phyloP scores from a whole-genome alignment of 169 alveolate species.

The Sarcocystis neurona region DNA sequence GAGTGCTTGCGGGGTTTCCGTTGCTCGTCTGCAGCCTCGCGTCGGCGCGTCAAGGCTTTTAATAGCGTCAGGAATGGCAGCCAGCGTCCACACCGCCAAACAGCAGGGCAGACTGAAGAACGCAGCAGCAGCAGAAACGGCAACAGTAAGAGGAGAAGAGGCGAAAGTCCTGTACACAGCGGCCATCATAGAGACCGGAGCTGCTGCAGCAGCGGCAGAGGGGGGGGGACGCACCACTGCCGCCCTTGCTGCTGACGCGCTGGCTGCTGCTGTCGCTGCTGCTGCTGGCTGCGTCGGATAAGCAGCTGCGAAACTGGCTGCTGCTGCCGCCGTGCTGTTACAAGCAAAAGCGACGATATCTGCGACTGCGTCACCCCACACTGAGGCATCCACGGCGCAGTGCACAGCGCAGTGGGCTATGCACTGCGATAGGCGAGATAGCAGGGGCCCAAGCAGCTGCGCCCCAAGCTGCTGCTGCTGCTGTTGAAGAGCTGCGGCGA shows the following conservation, averaged over 20 bases:
- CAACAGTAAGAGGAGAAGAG: too few species aligned
- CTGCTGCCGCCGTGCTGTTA: too few species aligned
- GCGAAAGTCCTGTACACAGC: too few species aligned
- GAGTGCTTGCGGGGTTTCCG: conserved; percentile 20
- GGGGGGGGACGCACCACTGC: conserved; percentile 10
- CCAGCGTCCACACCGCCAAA: conserved; percentile 1
- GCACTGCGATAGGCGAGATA: conserved; percentile 26
- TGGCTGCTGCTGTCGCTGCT: conserved; percentile 22
- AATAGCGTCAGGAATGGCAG: conserved; percentile 24
- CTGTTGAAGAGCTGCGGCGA: conserved; percentile 27
- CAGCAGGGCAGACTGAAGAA: conserved; percentile 25
- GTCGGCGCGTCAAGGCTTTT: conserved; percentile 31
- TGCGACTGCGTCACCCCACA: conserved; percentile 1
- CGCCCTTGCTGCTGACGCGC: background rate
- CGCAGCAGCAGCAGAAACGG: too few species aligned
- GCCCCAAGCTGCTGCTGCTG: background rate
- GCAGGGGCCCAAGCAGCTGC: background rate
- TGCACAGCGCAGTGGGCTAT: conserved; percentile 18
- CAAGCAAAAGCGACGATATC: conserved; percentile 5
- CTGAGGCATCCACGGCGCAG: background rate
- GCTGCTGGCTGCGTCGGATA: too few species aligned
- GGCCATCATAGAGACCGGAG: too few species aligned
- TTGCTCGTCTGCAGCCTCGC: conserved; percentile 20
- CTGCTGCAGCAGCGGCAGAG: background rate
- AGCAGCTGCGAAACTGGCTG: too few species aligned